Conservation (phyloP, 1,139 yeast genomes). For the Pichia sp. region DNA sequence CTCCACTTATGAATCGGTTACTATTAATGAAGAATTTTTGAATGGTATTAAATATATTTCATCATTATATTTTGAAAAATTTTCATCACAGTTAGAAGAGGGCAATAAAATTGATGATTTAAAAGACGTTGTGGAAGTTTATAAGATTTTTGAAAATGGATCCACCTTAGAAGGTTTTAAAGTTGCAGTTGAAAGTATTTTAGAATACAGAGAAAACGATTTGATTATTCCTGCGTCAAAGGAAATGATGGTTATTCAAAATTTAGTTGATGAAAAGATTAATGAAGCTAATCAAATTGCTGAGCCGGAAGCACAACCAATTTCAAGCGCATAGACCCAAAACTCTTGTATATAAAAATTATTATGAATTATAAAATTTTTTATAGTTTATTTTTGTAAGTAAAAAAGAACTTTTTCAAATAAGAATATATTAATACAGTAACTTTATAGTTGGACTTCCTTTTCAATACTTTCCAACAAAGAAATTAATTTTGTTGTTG, state of each 20-base stretch:
- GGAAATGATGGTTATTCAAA: constrained; percentile 31
- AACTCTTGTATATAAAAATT: no score
- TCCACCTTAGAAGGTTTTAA: constrained; percentile 31
- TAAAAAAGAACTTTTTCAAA: no score
- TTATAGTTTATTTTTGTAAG: no score
- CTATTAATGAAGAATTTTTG: constrained; percentile 46
- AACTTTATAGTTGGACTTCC: constrained; percentile 1
- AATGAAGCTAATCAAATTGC: constrained; percentile 19
- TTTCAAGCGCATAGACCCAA: no score
- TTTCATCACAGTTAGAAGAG: constrained; percentile 19
- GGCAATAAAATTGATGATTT: constrained; percentile 25
- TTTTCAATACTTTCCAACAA: constrained; percentile 8
- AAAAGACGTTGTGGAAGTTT: constrained; percentile 31
- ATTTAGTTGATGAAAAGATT: constrained; percentile 28
- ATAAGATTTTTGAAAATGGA: constrained; percentile 30
- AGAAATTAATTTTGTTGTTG: constrained; percentile 8
- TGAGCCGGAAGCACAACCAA: constrained; percentile 14
- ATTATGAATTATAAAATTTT: no score
- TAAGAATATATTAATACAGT: not conserved
- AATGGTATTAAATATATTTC: constrained; percentile 67
- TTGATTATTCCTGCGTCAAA: constrained; percentile 29
- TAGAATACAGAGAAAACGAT: constrained; percentile 29
- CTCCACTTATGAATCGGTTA: constrained; percentile 37
- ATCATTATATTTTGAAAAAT: constrained; percentile 53
- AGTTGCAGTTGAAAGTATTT: constrained; percentile 28